Evolutionary conservation across 2,329 filamentous ascomycete genomes (phyloP), one percentile per base, ranked within the genome.

Genomic region (Pseudocercospora cruenta): DNA sequence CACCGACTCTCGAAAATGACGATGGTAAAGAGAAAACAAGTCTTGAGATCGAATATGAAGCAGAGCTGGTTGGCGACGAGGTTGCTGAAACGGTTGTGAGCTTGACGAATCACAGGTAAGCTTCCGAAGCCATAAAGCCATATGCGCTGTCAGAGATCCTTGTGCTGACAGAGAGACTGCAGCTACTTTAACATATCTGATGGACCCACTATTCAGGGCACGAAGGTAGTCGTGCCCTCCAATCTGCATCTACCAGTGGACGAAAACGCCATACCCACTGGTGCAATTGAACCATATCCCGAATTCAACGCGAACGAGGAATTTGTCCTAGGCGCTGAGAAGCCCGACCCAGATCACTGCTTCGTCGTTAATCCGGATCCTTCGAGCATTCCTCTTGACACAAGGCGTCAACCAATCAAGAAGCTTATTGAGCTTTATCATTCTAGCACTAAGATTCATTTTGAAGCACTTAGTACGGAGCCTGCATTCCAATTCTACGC

Each of bases 401-500:
- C 84, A 1, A 82, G 85, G 45, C 75, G 75, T 1, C 78, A 81
- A 64, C 86, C 91, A 0, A 83, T 97, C 45, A 85, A 83, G 64
- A 88, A 86, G 66, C 87, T 94, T 54, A 87, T 92, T 54, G 82
- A 86, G 24, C 91, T 95, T 65, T 86, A 86, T 78, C 92, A 97
- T 78, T 87, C 92, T 5, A 83, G 83, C 58, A 90, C 89, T 28
- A 87, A 88, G 69, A 85, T 97, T 71, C 90, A 96, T 77, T 87
- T 98, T 58, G 92, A 97, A 79, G 90, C 97, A 5, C 83, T 88
- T 74, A 95, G 92, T 82, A 98, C 94, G 0, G 94, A 98, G 83
- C 95, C 95, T 0, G 92, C 93, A 0, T 98, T 97, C 84, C 94
- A 98, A 79, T 96, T 97, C 82, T 98, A 98, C 81, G 96, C 93